Percentiles rank a stretch among this genome's conserved stretches.
Conservation (phyloP, 257 asterid species). For the Fraxinus americana region DNA sequence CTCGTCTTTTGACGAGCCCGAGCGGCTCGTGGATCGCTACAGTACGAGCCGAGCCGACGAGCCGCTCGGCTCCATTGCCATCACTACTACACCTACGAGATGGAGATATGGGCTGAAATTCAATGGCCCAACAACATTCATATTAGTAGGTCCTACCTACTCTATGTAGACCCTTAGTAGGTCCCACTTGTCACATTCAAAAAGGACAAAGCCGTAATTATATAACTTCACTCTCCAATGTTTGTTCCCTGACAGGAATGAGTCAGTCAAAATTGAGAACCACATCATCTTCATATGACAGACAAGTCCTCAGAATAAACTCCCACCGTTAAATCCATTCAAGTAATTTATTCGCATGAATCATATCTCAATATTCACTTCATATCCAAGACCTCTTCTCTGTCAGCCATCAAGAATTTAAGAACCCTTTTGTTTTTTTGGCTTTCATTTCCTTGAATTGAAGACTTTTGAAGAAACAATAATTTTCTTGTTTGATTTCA, state of each 20-base stretch:
- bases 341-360: neutral
- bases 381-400: neutral
- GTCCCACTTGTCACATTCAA: neutral
- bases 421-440: neutral
- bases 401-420: neutral
- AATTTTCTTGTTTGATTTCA: conserved; percentile 14
- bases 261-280: neutral
- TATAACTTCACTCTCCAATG: neutral
- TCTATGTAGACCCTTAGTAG: neutral
- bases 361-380: neutral
- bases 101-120: neutral
- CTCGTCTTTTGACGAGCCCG: too few relatives aligned
- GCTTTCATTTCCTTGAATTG: neutral
- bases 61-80: too few relatives aligned
- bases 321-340: neutral
- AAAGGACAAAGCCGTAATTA: neutral
- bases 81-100: neutral
- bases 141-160: neutral
- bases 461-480: neutral
- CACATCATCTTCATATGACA: neutral
- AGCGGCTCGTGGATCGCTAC: too few relatives aligned
- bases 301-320: neutral
- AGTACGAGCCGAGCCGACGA: too few relatives aligned
- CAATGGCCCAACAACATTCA: neutral
- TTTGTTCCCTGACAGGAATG: neutral